Evolutionary conservation across 2,329 filamentous ascomycete genomes (phyloP).

Genomic region (Knufia petricola): DNA sequence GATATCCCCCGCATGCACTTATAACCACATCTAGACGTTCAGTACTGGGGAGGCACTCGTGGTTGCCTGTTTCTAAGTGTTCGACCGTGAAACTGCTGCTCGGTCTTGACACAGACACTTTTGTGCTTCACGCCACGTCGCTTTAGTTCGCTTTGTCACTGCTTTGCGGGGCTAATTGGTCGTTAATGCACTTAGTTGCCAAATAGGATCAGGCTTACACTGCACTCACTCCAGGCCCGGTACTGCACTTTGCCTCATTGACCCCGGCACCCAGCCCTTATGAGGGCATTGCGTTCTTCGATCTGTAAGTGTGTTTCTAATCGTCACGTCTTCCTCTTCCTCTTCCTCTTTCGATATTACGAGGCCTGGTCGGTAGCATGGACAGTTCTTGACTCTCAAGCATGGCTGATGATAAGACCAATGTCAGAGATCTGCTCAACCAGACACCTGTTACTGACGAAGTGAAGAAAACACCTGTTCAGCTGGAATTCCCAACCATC

Average conservation of each 20-base stretch:
- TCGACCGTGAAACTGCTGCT: too few species aligned
- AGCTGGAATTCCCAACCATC: slow-evolving; percentile 10
- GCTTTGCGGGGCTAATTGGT: background rate
- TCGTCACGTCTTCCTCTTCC: background rate
- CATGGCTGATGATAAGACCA: slow-evolving; percentile 6
- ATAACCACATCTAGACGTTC: too few species aligned
- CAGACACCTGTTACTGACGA: background rate
- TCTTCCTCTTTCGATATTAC: background rate
- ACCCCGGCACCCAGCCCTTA: background rate
- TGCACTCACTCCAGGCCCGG: background rate
- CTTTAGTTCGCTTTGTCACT: background rate
- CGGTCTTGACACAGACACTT: too few species aligned
- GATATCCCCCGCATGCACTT: too few species aligned
- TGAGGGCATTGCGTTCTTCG: slow-evolving; percentile 1
- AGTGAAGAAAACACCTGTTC: background rate
- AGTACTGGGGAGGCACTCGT: too few species aligned
- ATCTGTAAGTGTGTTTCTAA: background rate
- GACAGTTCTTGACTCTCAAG: background rate
- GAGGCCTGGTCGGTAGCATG: background rate
- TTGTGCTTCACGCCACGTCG: background rate
- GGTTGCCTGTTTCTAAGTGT: too few species aligned
- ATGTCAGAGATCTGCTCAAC: background rate
- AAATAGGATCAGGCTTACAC: background rate
- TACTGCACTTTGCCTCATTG: background rate
- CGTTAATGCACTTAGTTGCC: background rate